These are phyloP conservation scores for Saccharomycopsis sp. DNA, from an alignment of 805 yeast species.

Conservation along the genomic window DNA sequence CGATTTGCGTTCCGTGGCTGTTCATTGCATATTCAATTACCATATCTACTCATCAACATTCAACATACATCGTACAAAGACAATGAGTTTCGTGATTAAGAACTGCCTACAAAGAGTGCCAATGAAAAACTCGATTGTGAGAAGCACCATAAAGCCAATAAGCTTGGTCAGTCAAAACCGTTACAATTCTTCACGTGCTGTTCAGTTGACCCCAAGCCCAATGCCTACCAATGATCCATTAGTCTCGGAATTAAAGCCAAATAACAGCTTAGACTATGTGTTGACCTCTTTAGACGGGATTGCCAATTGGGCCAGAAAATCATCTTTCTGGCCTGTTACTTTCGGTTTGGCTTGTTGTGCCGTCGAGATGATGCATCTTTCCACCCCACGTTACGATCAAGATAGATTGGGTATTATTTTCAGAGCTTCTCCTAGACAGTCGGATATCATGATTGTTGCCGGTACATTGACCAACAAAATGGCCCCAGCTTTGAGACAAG, in stretches of 20 bases:
- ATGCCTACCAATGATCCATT: constrained; percentile 67
- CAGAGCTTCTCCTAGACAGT: constrained; percentile 90
- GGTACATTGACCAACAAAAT: constrained; percentile 87
- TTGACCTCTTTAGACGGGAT: constrained; percentile 74
- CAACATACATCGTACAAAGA: background rate
- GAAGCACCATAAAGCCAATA: background rate
- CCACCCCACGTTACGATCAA: constrained; percentile 87
- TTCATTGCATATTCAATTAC: background rate
- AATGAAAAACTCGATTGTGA: constrained; percentile 7
- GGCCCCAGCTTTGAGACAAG: constrained; percentile 92
- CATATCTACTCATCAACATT: background rate
- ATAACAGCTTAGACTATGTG: constrained; percentile 68
- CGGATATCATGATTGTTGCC: constrained; percentile 88
- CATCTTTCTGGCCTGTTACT: constrained; percentile 90
- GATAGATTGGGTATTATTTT: constrained; percentile 88
- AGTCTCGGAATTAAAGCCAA: constrained; percentile 54
- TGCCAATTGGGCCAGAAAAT: constrained; percentile 87
- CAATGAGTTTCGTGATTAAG: constrained; percentile 18
- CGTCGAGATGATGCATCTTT: constrained; percentile 91
- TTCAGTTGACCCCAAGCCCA: constrained; percentile 38
- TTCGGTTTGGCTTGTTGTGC: constrained; percentile 93
- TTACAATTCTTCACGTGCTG: constrained; percentile 16
- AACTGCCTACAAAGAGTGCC: constrained; percentile 10
- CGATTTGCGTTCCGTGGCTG: background rate
- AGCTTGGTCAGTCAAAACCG: constrained; percentile 12